Conservation (phyloP, 2,329 filamentous ascomycete species). For the Fusarium multiceps region DNA sequence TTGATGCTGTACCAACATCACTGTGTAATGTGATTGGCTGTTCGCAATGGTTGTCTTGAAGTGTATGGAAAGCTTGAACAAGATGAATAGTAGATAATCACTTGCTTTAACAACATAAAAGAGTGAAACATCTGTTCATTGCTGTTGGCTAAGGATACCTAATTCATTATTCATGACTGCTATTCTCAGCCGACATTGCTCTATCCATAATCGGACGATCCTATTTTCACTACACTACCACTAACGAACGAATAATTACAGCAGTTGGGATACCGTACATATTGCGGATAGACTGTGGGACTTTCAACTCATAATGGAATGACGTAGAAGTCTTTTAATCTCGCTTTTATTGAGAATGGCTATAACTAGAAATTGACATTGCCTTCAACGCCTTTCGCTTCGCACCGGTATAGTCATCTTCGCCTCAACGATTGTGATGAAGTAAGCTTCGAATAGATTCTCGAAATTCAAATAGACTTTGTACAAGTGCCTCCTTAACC, state of each 20-base stretch:
- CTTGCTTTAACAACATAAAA: not conserved
- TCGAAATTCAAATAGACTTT: conserved; percentile 1
- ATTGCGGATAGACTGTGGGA: too few species aligned
- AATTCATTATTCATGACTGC: not conserved
- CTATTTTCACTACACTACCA: not conserved
- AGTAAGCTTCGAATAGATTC: not conserved
- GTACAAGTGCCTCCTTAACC: not conserved
- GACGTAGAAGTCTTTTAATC: not conserved
- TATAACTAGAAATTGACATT: not conserved
- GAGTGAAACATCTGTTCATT: not conserved
- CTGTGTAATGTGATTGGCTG: conserved; percentile 35
- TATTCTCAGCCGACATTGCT: not conserved
- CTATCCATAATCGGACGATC: not conserved
- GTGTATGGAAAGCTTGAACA: not conserved
- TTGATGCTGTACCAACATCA: not conserved
- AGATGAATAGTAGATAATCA: not conserved
- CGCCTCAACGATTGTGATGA: not conserved
- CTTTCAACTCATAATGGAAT: not conserved
- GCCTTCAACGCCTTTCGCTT: conserved; percentile 13
- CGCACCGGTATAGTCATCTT: not conserved
- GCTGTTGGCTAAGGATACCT: not conserved
- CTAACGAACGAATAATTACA: not conserved
- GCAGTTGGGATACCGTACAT: too few species aligned
- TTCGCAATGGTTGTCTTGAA: not conserved
- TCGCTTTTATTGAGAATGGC: not conserved